Percentiles rank a stretch among this genome's conserved stretches.
Evolutionary conservation across 1,284 basidiomycete genomes (phyloP).

Genomic region (Cutaneotrichosporon mucoides): DNA sequence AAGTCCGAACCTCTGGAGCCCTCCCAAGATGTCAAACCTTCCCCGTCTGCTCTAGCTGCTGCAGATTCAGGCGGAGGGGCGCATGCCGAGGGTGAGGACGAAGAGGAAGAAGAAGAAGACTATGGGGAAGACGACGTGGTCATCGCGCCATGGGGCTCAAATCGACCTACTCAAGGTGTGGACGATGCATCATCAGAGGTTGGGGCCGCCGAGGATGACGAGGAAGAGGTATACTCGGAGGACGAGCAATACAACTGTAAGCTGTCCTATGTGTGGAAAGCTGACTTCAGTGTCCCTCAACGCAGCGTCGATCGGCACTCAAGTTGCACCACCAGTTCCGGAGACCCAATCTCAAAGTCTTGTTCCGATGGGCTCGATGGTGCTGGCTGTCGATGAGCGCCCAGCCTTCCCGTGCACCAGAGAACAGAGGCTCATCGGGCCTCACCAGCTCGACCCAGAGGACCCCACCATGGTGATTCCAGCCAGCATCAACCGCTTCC

Average conservation of each 20-base stretch:
- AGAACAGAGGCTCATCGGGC: conserved; percentile 20
- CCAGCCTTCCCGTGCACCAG: conserved; percentile 23
- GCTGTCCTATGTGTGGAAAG: not conserved
- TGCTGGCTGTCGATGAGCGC: conserved; percentile 4
- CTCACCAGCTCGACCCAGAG: conserved; percentile 25
- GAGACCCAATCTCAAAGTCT: not conserved
- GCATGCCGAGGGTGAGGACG: too few relatives aligned
- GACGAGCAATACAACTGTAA: conserved; percentile 9
- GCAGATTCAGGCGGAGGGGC: too few relatives aligned
- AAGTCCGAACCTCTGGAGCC: too few relatives aligned
- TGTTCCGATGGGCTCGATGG: not conserved
- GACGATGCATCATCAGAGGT: conserved; percentile 3
- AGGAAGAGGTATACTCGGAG: conserved; percentile 28
- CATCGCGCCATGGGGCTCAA: conserved; percentile 3
- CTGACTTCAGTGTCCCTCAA: not conserved
- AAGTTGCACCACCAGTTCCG: not conserved
- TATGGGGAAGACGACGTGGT: conserved; percentile 15
- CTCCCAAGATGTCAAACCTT: not conserved
- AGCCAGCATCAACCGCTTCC: conserved; percentile 50
- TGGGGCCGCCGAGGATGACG: not conserved
- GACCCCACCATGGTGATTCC: conserved; percentile 41
- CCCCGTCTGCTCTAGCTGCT: not conserved
- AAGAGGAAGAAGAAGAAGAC: conserved; percentile 25
- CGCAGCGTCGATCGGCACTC: not conserved
- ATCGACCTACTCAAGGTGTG: conserved; percentile 7